Evolutionary conservation across 2,329 filamentous ascomycete species (phyloP).

Genomic region (Cordyceps tenuipes): DNA sequence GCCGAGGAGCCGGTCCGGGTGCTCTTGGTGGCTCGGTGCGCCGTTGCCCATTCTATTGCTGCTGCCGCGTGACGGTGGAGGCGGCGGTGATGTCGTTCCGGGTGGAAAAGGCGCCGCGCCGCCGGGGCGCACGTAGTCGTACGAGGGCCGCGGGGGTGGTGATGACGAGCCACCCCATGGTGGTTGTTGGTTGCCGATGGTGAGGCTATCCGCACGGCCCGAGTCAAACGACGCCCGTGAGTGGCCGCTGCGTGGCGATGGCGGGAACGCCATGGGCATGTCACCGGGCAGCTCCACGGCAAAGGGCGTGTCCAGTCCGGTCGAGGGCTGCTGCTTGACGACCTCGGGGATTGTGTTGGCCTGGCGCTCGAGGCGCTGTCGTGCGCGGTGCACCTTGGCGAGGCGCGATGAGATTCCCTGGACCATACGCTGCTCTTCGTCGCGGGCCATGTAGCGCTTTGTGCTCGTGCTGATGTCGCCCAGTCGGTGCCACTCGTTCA

Average conservation of each 20-base stretch:
- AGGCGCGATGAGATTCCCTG: slow-evolving; percentile 70
- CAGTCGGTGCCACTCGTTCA: slow-evolving; percentile 97
- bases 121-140: slow-evolving; percentile 34
- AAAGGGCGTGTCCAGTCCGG: slow-evolving; percentile 34
- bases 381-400: slow-evolving; percentile 73
- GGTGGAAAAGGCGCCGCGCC: slow-evolving; percentile 22
- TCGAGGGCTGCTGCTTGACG: slow-evolving; percentile 32
- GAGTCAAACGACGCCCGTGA: slow-evolving; percentile 51
- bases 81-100: slow-evolving; percentile 17
- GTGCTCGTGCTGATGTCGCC: slow-evolving; percentile 93
- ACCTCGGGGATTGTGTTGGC: slow-evolving; percentile 35
- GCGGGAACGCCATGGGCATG: slow-evolving; percentile 32
- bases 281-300: slow-evolving; percentile 53
- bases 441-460: slow-evolving; percentile 67
- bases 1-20: slow-evolving; percentile 46
- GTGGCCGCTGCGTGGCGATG: slow-evolving; percentile 28
- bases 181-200: slow-evolving; percentile 23
- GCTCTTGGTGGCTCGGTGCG: slow-evolving; percentile 30
- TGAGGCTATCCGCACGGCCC: slow-evolving; percentile 38
- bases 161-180: slow-evolving; percentile 18
- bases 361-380: slow-evolving; percentile 53
- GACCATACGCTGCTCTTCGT: slow-evolving; percentile 69
- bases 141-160: slow-evolving; percentile 41
- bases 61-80: slow-evolving; percentile 14
- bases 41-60: slow-evolving; percentile 23